Evolutionary conservation across 805 yeast genomes (phyloP), one percentile per base, ranked within the genome.

Genomic region (Candida dajiaensis): DNA sequence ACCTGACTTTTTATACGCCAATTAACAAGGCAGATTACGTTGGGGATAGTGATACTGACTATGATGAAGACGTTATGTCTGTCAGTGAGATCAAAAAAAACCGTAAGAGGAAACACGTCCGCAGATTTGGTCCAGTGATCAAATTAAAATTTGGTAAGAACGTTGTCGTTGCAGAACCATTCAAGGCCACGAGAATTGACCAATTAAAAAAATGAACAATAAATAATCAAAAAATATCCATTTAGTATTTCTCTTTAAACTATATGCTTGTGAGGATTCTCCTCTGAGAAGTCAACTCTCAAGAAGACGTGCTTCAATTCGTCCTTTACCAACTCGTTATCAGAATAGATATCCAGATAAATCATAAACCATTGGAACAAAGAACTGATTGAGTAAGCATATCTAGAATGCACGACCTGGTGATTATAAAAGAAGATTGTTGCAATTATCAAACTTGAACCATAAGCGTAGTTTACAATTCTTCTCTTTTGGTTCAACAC

Each of bases 41-140:
- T 13, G 61, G 54, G 1, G 56, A 53, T 11, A 60, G 63, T 43
- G 64, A 58, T 21, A 58, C 64, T 1, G 64, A 61, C 39, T 56
- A 51, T n/a, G 63, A 58, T 3, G 64, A 61, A 20, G 52, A 61
- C 5, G 8, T 2, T 0, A 40, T 56, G 12, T 16, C 57, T 0
- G 47, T 50, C 2, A 47, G 46, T 10, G 48, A 59, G 38, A 57
- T 61, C 16, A 50, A 43, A 35, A 39, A 25, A 9, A 50, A 44
- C 11, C 47, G 63, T 25, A 12, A 19, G 18, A 44, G 18, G n/a
- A 51, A 48, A 31, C 45, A 51, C 21, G 40, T 42, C 0, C 15
- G 22, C 0, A 45, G 31, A 36, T 61, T 53, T 42, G 64, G 63
- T 0, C 63, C 64, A 3, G 43, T 46, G 2, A 53, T 61, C 19